Base-by-base conservation (phyloP, 1,139 yeast genomes). In the Saccharomyces hybrid region DNA sequence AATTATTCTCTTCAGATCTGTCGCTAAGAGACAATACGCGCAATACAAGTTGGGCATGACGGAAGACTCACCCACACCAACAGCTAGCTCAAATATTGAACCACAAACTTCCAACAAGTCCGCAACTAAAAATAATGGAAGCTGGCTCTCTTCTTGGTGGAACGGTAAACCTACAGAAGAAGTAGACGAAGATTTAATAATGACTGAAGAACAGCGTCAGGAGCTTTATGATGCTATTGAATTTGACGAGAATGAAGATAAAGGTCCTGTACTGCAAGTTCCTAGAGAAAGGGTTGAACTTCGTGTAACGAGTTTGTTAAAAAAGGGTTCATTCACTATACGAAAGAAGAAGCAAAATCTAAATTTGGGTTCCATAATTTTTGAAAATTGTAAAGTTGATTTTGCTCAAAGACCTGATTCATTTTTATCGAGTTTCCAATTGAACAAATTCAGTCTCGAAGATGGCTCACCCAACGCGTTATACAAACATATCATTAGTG, bases 161-260 rank as follows among this genome's bases (percentile, higher is more conserved):
- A 69, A 76, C 44, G 73, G 73, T 1, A 57, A 59, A 2, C 59
- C 57, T 13, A 58, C 66, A 26, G 55, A 61, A 8, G 64, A 61
- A 2, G 67, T 64, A 7, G 70, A 69, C 9, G 65, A 67, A n/a
- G 70, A 68, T 11, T 61, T 77, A 32, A 71, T 73, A 11, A 71
- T 85, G 61, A 75, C 83, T 1, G 87, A 84, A 26, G 89, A 84
- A 57, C 93, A 87, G 62, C 75, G 84, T 59, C 77, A 89, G 66
- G 99, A 95, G 54, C 76, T 93, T 14, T 91, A 89, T 66, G 96
- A 89, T 58, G 96, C 97, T 0, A 93, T 95, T 59, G 99, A 91
- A 58, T 91, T 86, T 72, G 88, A 90, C 63, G 96, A 90, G 58
- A 74, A 80, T 29, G 76, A 80, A 53, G 78, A 79, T 0, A 64